phyloP scores from a whole-genome alignment of 257 asterid species.

The Solanum neorickii region DNA sequence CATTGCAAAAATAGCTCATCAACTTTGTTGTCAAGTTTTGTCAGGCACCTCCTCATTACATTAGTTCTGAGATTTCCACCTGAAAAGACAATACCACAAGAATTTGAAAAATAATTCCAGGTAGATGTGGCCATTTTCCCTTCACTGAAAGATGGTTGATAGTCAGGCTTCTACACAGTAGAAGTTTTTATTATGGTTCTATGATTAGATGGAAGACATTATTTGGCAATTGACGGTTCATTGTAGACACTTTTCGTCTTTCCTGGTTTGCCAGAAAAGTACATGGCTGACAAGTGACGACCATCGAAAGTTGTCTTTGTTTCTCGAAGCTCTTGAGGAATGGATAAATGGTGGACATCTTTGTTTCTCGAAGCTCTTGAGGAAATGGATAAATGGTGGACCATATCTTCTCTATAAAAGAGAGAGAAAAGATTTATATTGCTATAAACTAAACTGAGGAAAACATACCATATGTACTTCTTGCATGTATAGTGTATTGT shows the following conservation, averaged over 20 bases:
- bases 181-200: background rate
- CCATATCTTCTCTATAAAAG: background rate
- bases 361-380: background rate
- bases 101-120: background rate
- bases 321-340: background rate
- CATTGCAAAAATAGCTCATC: background rate
- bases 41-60: background rate
- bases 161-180: background rate
- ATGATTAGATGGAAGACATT: background rate
- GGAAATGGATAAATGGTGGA: background rate
- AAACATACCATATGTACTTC: background rate
- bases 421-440: background rate
- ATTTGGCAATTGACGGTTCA: background rate
- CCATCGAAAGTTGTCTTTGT: background rate
- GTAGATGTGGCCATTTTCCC: background rate
- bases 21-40: background rate
- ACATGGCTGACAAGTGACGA: background rate
- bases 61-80: background rate
- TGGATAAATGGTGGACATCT: background rate
- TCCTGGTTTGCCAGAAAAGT: background rate
- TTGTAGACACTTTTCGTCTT: background rate
- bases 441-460: background rate
- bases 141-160: background rate
- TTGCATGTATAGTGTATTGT: background rate
- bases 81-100: background rate